Evolutionary conservation across 257 asterid genomes (phyloP).

Genomic region (Buddleja alternifolia): DNA sequence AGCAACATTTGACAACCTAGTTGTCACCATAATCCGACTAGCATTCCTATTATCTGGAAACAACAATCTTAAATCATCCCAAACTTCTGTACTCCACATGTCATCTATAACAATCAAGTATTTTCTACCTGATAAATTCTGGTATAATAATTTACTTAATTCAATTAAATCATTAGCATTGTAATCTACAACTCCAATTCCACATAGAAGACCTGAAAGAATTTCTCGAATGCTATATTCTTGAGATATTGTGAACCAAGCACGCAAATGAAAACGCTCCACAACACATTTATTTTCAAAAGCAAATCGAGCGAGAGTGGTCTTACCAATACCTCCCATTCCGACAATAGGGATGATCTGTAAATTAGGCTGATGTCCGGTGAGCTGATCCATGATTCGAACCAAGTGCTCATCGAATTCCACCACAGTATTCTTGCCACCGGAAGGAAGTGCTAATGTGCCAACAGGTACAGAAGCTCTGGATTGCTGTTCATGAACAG

Average conservation of each 20-base stretch:
- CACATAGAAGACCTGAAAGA: neutral
- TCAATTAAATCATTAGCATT: neutral
- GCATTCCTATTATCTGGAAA: slow-evolving; percentile 3
- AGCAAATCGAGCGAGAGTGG: slow-evolving; percentile 14
- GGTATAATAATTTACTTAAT: neutral
- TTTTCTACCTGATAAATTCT: neutral
- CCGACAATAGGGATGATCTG: slow-evolving; percentile 24
- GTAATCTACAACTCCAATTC: neutral
- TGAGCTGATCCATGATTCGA: neutral
- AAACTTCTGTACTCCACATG: slow-evolving; percentile 11
- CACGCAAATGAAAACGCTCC: slow-evolving; percentile 1
- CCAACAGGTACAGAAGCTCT: neutral
- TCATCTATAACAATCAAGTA: slow-evolving; percentile 25
- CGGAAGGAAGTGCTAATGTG: neutral
- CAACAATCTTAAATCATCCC: neutral
- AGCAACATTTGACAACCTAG: neutral
- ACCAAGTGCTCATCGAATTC: slow-evolving; percentile 20
- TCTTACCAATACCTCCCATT: slow-evolving; percentile 36
- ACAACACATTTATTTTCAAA: neutral
- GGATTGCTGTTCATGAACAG: neutral
- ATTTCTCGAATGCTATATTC: neutral
- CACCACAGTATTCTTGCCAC: neutral
- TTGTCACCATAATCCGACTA: slow-evolving; percentile 21
- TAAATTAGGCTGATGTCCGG: neutral
- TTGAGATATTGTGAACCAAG: slow-evolving; percentile 28